These are phyloP conservation scores for Leccinum pachyderme DNA, from an alignment of 1,284 basidiomycete genomes.

Conservation along the genomic window DNA sequence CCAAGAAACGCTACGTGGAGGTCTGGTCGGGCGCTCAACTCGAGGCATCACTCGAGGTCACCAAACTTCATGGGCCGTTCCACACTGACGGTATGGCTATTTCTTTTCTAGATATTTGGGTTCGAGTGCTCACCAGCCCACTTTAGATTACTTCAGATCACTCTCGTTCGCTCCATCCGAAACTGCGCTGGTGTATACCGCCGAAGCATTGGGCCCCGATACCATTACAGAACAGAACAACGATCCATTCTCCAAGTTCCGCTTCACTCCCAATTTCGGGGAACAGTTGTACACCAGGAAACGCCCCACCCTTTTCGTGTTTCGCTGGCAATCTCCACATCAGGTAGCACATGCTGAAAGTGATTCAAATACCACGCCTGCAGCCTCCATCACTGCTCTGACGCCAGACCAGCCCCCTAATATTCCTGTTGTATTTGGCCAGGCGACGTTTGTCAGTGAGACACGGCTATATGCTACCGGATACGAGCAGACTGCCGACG, in stretches of 20 bases:
- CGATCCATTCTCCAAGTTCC: constrained; percentile 48
- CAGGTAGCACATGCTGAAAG: neutral
- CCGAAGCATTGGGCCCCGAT: constrained; percentile 47
- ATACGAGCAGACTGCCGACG: constrained; percentile 56
- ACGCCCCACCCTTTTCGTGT: constrained; percentile 49
- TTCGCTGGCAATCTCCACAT: constrained; percentile 38
- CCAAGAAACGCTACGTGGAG: constrained; percentile 57
- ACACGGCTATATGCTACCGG: constrained; percentile 55
- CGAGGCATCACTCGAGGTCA: constrained; percentile 53
- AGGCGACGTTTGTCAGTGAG: constrained; percentile 50
- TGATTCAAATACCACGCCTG: neutral
- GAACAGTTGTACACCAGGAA: constrained; percentile 51
- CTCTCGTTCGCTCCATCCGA: constrained; percentile 55
- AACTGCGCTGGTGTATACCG: constrained; percentile 52
- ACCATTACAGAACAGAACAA: constrained; percentile 28
- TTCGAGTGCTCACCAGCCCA: neutral
- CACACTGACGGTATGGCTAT: constrained; percentile 56
- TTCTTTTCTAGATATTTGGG: neutral
- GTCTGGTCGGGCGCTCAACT: constrained; percentile 50
- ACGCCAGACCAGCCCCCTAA: constrained; percentile 12
- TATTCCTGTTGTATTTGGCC: constrained; percentile 45
- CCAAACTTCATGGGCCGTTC: constrained; percentile 57
- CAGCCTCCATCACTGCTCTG: constrained; percentile 13
- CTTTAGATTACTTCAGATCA: constrained; percentile 45
- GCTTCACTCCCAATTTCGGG: constrained; percentile 54